Evolutionary conservation across 345 rosid species (phyloP).

Genomic region (Psidium friedrichsthalianum): DNA sequence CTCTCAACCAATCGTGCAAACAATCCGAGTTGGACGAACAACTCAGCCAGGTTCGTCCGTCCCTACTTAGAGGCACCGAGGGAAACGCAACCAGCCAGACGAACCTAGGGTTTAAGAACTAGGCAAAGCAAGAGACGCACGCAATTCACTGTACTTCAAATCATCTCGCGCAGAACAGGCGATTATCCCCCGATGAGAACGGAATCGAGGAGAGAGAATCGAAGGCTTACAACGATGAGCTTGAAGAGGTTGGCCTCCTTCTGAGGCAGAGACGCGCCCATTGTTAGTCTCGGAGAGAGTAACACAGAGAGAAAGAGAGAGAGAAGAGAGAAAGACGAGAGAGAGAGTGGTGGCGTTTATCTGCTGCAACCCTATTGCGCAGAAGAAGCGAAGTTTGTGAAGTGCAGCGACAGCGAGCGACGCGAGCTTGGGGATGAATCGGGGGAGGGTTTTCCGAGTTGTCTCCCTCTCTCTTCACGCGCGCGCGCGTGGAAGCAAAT

Average conservation of each 20-base stretch:
- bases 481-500: background rate
- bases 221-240: conserved; percentile 87
- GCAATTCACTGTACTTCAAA: background rate
- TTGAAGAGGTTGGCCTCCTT: conserved; percentile 99
- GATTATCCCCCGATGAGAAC: background rate
- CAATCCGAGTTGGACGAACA: background rate
- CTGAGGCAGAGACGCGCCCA: conserved; percentile 98
- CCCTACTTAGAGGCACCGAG: background rate
- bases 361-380: conserved; percentile 73
- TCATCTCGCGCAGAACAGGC: background rate
- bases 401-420: background rate
- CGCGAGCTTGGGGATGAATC: background rate
- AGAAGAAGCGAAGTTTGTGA: background rate
- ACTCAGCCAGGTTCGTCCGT: background rate
- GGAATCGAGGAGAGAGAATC: background rate
- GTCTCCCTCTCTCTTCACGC: background rate
- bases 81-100: background rate
- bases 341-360: conserved; percentile 48
- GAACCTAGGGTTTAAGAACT: background rate
- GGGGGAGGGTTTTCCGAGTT: background rate
- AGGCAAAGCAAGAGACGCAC: background rate
- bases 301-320: background rate
- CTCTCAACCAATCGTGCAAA: background rate
- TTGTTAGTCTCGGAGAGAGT: conserved; percentile 6
- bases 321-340: background rate